phyloP scores from a whole-genome alignment of 75 land plant genomes.

The Cupressus sempervirens region DNA sequence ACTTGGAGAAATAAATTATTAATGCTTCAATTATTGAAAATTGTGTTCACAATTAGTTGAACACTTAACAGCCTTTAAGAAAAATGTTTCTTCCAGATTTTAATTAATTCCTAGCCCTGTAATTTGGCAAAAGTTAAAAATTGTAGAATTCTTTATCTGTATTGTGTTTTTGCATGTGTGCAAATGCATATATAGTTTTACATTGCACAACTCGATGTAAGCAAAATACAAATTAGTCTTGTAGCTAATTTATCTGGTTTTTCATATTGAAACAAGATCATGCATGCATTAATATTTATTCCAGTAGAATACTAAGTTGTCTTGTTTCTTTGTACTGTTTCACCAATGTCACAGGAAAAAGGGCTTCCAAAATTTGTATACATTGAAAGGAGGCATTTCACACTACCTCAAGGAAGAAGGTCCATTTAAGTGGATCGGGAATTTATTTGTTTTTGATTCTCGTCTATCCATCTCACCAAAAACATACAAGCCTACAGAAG shows the following conservation, averaged over 20 bases:
- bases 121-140: not conserved
- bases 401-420: constrained; percentile 68
- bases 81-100: not conserved
- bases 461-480: constrained; percentile 75
- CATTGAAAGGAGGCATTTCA: constrained; percentile 75
- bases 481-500: constrained; percentile 34
- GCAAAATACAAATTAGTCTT: not conserved
- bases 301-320: not conserved
- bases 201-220: not conserved
- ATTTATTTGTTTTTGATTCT: constrained; percentile 81
- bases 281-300: not conserved
- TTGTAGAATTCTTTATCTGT: not conserved
- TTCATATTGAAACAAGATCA: not conserved
- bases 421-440: constrained; percentile 64
- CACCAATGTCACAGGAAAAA: constrained; percentile 41
- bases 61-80: not conserved
- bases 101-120: not conserved
- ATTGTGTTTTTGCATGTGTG: not conserved
- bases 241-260: not conserved
- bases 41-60: not conserved
- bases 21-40: not conserved
- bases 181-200: not conserved
- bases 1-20: not conserved
- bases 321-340: not conserved
- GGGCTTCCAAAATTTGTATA: constrained; percentile 76